These are phyloP conservation scores for Starmerella roubikii DNA, from an alignment of 805 yeast species.

Conservation along the genomic window DNA sequence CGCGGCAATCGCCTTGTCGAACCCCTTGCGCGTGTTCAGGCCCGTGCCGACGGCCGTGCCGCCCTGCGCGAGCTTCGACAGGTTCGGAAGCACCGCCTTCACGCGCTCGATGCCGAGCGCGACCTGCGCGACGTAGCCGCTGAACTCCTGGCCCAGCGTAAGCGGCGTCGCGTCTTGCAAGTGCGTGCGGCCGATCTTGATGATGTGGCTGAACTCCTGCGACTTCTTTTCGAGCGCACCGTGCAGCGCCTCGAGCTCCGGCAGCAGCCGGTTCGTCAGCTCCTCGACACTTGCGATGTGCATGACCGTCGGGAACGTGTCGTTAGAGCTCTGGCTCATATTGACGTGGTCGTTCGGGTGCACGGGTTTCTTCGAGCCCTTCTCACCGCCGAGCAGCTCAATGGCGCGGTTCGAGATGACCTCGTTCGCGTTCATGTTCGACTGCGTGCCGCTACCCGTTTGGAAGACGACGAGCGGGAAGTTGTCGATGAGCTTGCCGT, in stretches of 20 bases:
- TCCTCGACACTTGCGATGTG: constrained; percentile 96
- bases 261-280: constrained; percentile 60
- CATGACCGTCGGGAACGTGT: constrained; percentile 99
- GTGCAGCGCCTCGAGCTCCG: constrained; percentile 65
- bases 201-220: constrained; percentile 74
- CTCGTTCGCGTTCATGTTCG: constrained; percentile 98
- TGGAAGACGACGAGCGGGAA: constrained; percentile 98
- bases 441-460: constrained; percentile 97
- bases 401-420: constrained; percentile 97
- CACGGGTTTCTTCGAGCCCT: constrained; percentile 86
- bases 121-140: constrained; percentile 90
- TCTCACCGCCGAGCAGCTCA: constrained; percentile 80
- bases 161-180: constrained; percentile 97
- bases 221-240: constrained; percentile 66
- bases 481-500: constrained; percentile 82
- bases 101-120: constrained; percentile 83
- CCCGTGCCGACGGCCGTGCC: constrained; percentile 99
- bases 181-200: constrained; percentile 98
- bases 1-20: constrained; percentile 73
- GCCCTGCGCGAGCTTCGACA: constrained; percentile 88
- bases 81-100: constrained; percentile 58
- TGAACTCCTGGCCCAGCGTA: constrained; percentile 94
- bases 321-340: constrained; percentile 97
- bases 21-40: constrained; percentile 84
- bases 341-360: constrained; percentile 98